Evolutionary conservation across 2,329 filamentous ascomycete genomes (phyloP), one percentile per base, ranked within the genome.

Genomic region (Monosporascus ibericus): DNA sequence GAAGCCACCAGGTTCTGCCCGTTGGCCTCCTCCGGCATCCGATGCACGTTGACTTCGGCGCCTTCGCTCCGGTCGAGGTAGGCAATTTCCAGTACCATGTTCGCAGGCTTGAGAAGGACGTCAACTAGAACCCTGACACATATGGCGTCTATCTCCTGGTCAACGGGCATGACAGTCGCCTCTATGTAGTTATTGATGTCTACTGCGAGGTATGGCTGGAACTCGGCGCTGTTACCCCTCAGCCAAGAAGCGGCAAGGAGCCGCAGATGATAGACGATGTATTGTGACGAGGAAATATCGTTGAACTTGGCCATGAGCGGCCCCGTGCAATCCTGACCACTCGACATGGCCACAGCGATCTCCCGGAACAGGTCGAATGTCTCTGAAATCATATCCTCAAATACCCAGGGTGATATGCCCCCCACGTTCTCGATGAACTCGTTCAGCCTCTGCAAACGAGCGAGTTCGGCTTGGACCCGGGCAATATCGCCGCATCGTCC

Each of bases 121-220:
- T 92, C 85, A 56, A 87, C 82, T 48, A 97, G 75, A 2, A 90
- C 82, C 54, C 83, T 83, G 56, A 97, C 78, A 44, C 90, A 89
- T n/a, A 96, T 75, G 62, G 96, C 85, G 61, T 99, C 94, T 57
- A 97, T 95, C 72, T 97, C 92, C 48, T 85, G 83, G 60, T 86
- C 81, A 17, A 86, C 79, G 0, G 87, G 82, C 66, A 95, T 87
- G 57, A 97, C 84, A 54, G 79, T 80, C 15, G 80, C 77, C 39
- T 77, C 92, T 24, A 83, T 76, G 15, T 83, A 78, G 37, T 94
- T 74, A 48, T 75, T 75, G 37, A 69, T 65, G n/a, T 71, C 75
- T 49, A 82, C 80, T 6, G 75, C 72, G 25, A 95, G 79, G 66
- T 90, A 97, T 7, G 82, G 81, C 59, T 84, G 77, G 65, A 91